A percentile compares a stretch with the other conserved stretches of the same genome.
These are phyloP conservation scores for Strobilomyces confusus DNA, from an alignment of 768 basidiomycete species.

Conservation along the genomic window DNA sequence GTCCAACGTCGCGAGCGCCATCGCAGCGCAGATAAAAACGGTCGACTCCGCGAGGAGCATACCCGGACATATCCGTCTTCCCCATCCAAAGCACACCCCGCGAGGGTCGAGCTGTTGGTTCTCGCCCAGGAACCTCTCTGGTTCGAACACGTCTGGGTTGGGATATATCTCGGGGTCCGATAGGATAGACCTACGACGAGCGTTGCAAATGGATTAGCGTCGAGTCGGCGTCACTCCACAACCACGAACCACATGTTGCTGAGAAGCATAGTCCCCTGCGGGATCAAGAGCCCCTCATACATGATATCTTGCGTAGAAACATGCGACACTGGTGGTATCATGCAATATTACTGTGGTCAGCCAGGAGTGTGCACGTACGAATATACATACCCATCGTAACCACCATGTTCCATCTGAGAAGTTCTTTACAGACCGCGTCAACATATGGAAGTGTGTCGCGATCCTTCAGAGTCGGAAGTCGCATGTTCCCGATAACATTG, in stretches of 20 bases:
- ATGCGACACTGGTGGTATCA: not conserved
- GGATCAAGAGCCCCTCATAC: not conserved
- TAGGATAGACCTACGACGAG: not conserved
- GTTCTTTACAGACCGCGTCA: conserved; percentile 4
- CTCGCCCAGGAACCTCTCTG: not conserved
- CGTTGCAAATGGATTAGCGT: too few species aligned
- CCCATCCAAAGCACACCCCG: not conserved
- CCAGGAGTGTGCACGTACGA: too few species aligned
- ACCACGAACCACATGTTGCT: not conserved
- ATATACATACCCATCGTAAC: not conserved
- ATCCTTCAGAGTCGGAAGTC: conserved; percentile 11
- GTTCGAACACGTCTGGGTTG: not conserved
- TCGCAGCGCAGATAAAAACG: not conserved
- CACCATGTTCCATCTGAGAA: conserved; percentile 8
- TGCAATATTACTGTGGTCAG: not conserved
- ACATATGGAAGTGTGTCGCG: conserved; percentile 5
- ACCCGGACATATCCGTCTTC: not conserved
- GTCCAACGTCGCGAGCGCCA: not conserved
- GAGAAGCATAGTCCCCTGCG: not conserved
- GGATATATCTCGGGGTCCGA: not conserved
- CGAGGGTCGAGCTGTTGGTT: not conserved
- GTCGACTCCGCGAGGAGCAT: not conserved
- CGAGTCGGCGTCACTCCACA: not conserved
- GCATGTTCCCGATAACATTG: not conserved
- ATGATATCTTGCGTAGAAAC: not conserved